phyloP scores from a whole-genome alignment of 441 rosid species.

The Aleurites moluccanus region DNA sequence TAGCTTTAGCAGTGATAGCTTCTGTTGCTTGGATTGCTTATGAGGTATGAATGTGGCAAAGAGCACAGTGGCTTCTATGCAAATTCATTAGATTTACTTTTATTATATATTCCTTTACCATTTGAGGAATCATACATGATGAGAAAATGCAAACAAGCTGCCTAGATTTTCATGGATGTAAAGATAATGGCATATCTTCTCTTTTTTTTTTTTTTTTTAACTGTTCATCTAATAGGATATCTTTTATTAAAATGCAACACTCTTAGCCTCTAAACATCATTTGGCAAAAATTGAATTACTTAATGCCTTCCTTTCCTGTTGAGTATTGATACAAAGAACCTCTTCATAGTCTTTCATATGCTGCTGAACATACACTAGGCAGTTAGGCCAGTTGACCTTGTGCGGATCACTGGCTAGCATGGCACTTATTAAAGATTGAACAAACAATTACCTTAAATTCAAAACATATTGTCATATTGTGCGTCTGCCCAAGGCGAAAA shows the following conservation, averaged over 20 bases:
- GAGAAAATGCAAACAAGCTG: background rate
- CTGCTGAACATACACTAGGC: background rate
- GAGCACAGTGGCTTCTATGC: background rate
- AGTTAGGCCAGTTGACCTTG: background rate
- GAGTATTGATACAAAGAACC: background rate
- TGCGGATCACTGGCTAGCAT: background rate
- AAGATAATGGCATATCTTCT: background rate
- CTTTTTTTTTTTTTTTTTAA: background rate
- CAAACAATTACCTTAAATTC: background rate
- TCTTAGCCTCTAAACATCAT: background rate
- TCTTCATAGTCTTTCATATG: background rate
- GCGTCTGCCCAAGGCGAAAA: background rate
- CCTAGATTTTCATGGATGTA: background rate
- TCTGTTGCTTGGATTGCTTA: slow-evolving; percentile 91
- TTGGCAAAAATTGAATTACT: background rate
- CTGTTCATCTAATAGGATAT: background rate
- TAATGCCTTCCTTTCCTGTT: background rate
- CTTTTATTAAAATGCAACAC: background rate
- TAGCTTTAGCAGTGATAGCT: slow-evolving; percentile 73
- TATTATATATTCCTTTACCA: background rate
- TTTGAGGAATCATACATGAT: background rate
- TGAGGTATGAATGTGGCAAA: slow-evolving; percentile 58
- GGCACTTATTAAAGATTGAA: background rate
- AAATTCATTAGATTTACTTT: background rate
- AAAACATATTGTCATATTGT: background rate